phyloP scores from a whole-genome alignment of 2,329 filamentous ascomycete species.

The Periconia digitata region DNA sequence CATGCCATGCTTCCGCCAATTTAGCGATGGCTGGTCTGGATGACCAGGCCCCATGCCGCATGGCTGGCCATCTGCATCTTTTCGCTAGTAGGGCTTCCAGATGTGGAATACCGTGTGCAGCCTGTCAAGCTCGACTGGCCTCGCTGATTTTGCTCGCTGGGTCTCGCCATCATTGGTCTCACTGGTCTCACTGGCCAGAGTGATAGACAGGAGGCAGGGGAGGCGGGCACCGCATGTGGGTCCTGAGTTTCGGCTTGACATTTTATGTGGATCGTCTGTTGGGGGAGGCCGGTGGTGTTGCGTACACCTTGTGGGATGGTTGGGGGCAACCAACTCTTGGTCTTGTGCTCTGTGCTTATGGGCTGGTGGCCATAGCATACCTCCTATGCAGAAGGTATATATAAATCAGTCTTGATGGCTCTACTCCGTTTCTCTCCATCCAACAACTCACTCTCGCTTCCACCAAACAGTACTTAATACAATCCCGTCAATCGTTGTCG shows the following conservation, averaged over 20 bases:
- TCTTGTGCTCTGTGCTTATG: neutral
- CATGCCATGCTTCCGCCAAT: neutral
- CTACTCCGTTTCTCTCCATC: neutral
- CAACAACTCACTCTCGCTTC: neutral
- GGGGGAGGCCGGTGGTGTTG: neutral
- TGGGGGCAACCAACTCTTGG: neutral
- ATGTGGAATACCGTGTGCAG: neutral
- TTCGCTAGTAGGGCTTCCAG: neutral
- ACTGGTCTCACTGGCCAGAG: neutral
- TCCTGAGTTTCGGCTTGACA: neutral
- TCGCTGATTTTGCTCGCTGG: too few species aligned
- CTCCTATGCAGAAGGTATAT: neutral
- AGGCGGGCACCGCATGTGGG: neutral
- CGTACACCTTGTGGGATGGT: neutral
- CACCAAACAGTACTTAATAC: neutral
- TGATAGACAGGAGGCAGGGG: slow-evolving; percentile 1
- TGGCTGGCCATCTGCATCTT: neutral
- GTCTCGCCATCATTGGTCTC: neutral
- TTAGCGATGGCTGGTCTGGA: neutral
- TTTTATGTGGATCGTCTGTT: neutral
- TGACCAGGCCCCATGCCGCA: too few species aligned
- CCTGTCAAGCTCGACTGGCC: neutral
- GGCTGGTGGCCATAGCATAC: neutral
- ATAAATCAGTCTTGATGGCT: neutral
- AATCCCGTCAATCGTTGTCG: slow-evolving; percentile 2